Conservation (phyloP, 805 yeast species). For the Alloascoidea africana region DNA sequence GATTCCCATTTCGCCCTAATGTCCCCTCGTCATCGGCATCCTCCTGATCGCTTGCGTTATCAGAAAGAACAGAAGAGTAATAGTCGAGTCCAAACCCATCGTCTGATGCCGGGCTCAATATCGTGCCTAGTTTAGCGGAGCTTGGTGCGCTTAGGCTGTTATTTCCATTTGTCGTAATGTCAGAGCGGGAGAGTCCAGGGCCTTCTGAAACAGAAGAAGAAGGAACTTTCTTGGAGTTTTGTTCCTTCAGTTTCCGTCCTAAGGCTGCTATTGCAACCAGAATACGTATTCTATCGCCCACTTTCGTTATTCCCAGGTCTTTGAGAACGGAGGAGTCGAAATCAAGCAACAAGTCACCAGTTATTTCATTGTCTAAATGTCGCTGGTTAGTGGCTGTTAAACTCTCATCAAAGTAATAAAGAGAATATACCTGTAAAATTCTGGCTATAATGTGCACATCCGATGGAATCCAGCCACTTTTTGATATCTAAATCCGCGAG, state of each 20-base stretch:
- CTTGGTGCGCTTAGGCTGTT: constrained; percentile 4
- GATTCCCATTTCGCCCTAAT: too few relatives aligned
- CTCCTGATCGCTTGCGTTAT: not conserved
- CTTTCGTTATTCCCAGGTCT: constrained; percentile 57
- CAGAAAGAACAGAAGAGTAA: not conserved
- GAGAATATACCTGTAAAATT: too few relatives aligned
- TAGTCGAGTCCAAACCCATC: not conserved
- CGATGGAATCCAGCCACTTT: constrained; percentile 1
- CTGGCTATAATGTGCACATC: not conserved
- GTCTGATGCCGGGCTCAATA: not conserved
- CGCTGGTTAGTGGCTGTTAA: too few relatives aligned
- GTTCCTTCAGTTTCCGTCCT: constrained; percentile 17
- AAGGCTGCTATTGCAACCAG: constrained; percentile 39
- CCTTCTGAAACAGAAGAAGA: constrained; percentile 10
- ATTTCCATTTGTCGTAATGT: not conserved
- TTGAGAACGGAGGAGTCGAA: constrained; percentile 49
- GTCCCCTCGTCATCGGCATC: not conserved
- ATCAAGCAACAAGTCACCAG: constrained; percentile 39
- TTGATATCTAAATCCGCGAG: not conserved
- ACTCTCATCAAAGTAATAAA: too few relatives aligned
- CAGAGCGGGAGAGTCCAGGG: constrained; percentile 3
- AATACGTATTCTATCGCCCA: constrained; percentile 73
- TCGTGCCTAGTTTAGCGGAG: constrained; percentile 4
- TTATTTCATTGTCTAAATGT: constrained; percentile 35
- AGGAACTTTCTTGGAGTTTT: constrained; percentile 4